Conservation (phyloP, 2,329 filamentous ascomycete species). For the Blumeria graminis region DNA sequence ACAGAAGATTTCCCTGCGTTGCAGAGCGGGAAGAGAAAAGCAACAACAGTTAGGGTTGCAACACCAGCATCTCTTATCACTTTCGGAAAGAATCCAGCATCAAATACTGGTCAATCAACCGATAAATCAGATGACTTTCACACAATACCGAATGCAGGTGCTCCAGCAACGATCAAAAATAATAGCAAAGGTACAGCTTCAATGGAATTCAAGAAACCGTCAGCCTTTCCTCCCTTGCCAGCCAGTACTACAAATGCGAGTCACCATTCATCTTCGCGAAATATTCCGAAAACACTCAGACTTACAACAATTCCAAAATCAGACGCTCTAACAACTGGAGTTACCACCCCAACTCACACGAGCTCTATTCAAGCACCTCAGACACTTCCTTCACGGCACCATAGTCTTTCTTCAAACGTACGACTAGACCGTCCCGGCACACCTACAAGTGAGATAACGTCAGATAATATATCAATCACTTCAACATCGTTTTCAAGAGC, state of each 20-base stretch:
- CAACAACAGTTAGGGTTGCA: constrained; percentile 4
- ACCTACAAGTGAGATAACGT: constrained; percentile 47
- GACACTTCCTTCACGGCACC: constrained; percentile 24
- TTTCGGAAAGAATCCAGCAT: constrained; percentile 3
- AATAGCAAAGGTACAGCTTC: constrained; percentile 4
- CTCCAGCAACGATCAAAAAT: constrained; percentile 23
- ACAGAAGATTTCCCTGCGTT: constrained; percentile 41
- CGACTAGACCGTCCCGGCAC: constrained; percentile 37
- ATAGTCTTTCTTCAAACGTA: constrained; percentile 23
- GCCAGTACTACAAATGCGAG: constrained; percentile 22
- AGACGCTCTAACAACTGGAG: constrained; percentile 23
- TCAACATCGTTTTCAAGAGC: constrained; percentile 50
- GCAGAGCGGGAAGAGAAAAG: constrained; percentile 17
- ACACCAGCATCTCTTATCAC: background rate
- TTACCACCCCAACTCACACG: constrained; percentile 13
- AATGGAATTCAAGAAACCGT: constrained; percentile 6
- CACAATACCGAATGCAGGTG: constrained; percentile 20
- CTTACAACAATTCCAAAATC: constrained; percentile 41
- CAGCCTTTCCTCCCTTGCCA: constrained; percentile 27
- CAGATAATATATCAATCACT: constrained; percentile 52
- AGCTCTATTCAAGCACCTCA: constrained; percentile 17
- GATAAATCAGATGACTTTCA: constrained; percentile 7
- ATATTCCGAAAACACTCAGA: constrained; percentile 40
- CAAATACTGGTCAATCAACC: background rate
- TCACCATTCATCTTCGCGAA: constrained; percentile 26